Conservation (phyloP, 2,329 filamentous ascomycete species). For the Hymenoscyphus albidus region DNA sequence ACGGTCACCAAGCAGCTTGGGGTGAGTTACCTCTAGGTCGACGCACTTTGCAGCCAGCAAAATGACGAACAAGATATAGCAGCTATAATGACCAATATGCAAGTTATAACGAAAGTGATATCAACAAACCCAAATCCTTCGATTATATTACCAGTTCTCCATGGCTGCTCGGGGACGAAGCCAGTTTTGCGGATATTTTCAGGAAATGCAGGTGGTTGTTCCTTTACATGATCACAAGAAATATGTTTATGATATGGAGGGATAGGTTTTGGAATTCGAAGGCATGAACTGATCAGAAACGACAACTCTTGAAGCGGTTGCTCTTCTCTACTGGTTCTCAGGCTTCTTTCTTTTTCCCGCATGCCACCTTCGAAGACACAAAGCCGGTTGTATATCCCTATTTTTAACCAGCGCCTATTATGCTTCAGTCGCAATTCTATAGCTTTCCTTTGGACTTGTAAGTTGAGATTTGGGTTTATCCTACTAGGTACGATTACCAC, state of each 20-base stretch:
- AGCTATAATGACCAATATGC: not conserved
- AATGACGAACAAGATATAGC: not conserved
- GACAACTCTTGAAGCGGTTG: not conserved
- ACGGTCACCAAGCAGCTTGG: not conserved
- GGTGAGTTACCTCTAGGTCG: not conserved
- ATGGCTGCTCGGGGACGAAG: not conserved
- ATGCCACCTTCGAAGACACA: not conserved
- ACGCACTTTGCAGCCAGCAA: not conserved
- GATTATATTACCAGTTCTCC: not conserved
- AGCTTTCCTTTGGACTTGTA: not conserved
- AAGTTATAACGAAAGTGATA: not conserved
- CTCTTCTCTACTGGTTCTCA: not conserved
- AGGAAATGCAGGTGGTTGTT: not conserved
- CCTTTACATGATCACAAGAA: not conserved
- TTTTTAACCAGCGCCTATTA: not conserved
- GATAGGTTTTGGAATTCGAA: not conserved
- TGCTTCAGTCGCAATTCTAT: not conserved
- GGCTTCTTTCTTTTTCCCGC: not conserved
- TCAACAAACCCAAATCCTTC: not conserved
- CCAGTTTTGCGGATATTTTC: not conserved
- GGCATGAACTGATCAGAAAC: not conserved
- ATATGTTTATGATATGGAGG: not conserved
- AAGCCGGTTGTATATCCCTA: not conserved
- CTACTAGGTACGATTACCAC: not conserved
- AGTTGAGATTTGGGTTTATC: not conserved